Evolutionary conservation across 1,139 yeast species (phyloP), one percentile per base, ranked within the genome.

Genomic region (Lodderomyces pseudojiufengensis): DNA sequence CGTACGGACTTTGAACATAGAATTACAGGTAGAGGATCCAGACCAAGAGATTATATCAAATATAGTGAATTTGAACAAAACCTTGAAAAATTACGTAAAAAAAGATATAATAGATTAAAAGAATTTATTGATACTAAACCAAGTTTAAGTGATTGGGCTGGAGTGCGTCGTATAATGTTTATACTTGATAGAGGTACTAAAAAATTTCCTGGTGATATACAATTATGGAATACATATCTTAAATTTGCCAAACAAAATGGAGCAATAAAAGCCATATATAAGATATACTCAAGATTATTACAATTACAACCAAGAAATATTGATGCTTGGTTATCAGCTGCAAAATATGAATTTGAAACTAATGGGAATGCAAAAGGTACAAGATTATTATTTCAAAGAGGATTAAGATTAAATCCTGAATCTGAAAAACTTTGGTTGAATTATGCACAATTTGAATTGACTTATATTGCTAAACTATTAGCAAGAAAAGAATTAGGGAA

Each of bases 1-100:
- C 76, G 98, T 63, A 90, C 97, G 0, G 97, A 90, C 59, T 92
- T 88, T 51, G 99, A 94, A 61, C 96, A 92, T 58, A 67, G 96
- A 43, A 76, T 94, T 38, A 78, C 78, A 35, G 88, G 95, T 30
- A 73, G 97, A 58, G 95, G 95, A 2, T 77, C 92, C 14, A 80
- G 75, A 47, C 77, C 88, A 4, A 67, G 77, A 40, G 98, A 92
- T 57, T 94, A 80, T 54, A 55, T 87, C 41, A 74, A 76, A 48
- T 94, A 92, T 56, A 77, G 84, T 31, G 86, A 80, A 42, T 94
- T 84, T 53, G 99, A 94, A 55, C 69, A 63, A 46, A 84, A 83
- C 52, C 73, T 92, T 31, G 97, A 90, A 47, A 79, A 76, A 48
- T 68, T 94, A 40, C 76, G 97, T 46, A 66, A 69, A 46, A 85